Base-by-base conservation (phyloP, 805 yeast species). In the Nakazawaea molendinolei region DNA sequence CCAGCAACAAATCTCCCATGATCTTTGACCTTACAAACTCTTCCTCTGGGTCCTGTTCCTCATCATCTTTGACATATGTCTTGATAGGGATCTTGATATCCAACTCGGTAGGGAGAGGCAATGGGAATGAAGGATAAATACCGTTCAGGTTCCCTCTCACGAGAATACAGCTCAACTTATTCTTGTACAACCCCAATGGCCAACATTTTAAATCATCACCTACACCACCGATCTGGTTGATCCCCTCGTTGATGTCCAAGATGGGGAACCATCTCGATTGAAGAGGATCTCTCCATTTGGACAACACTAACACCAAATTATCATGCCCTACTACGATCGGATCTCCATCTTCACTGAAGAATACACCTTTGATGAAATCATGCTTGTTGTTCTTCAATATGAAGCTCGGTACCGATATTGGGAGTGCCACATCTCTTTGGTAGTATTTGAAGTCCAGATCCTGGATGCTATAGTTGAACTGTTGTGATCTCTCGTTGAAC, bases 261-360 rank as follows among this genome's bases (percentile, higher is more conserved):
- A 90, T 47, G 1, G 97, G 97, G 9, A 86, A 65, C 97, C 97
- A 90, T 42, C 78, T 68, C 2, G 95, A 78, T 52, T 87, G 92
- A 23, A 69, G 56, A 1, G 81, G 65, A 16, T 71, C 74, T 47
- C 96, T 68, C 95, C 97, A 90, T 45, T 79, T 74, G 17, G 79
- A 67, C 15, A 92, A 61, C 0, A 86, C 74, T 22, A 83, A 56
- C 25, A 92, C 64, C 8, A 78, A 71, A 42, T 86, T 86, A 44
- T 80, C 87, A 22, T 68, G 63, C n/a, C 94, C 95, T 38, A 79
- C 82, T 5, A 89, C 55, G 44, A 92, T 83, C 1, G 98, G 98
- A 55, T 90, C 97, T 15, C 95, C 95, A 49, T 74, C 79, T 30
- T 79, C 79, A 28, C 86, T 81, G 64, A 90, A 92, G 51, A 92